Evolutionary conservation across 2,329 filamentous ascomycete genomes (phyloP).

Genomic region (Fusarium illudens): DNA sequence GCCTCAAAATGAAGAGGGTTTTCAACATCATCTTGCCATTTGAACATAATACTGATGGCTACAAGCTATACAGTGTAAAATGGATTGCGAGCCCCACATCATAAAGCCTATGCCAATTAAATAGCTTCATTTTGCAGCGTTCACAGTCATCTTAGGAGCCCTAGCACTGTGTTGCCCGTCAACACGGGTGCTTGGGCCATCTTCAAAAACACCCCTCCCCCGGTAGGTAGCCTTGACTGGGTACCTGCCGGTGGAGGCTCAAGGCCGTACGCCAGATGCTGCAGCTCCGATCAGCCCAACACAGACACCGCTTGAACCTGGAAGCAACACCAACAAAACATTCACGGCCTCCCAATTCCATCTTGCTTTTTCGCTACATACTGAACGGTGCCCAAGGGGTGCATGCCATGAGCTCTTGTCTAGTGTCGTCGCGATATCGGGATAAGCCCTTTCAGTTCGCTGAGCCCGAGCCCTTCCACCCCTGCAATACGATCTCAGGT

Average conservation of each 20-base stretch:
- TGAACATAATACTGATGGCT: too few species aligned
- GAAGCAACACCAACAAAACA: constrained; percentile 1
- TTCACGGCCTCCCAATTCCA: not conserved
- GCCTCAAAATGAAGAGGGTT: too few species aligned
- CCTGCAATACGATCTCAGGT: constrained; percentile 17
- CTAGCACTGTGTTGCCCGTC: too few species aligned
- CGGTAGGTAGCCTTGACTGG: too few species aligned
- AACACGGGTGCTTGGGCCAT: too few species aligned
- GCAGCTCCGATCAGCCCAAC: constrained; percentile 13
- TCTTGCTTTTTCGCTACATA: not conserved
- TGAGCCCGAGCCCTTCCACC: constrained; percentile 11
- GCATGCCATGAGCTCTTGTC: not conserved
- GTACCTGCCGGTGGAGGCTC: not conserved
- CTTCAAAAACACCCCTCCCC: too few species aligned
- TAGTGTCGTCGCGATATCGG: not conserved
- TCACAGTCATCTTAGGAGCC: too few species aligned
- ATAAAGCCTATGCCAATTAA: too few species aligned
- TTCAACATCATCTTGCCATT: too few species aligned
- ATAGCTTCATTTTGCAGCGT: too few species aligned
- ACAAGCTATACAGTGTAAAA: too few species aligned
- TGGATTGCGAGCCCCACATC: too few species aligned
- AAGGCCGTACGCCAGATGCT: not conserved
- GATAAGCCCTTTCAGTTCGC: not conserved
- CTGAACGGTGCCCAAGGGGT: not conserved
- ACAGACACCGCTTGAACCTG: constrained; percentile 19